Conservation (phyloP, 169 alveolate species). For the Perkinsus marinus region DNA sequence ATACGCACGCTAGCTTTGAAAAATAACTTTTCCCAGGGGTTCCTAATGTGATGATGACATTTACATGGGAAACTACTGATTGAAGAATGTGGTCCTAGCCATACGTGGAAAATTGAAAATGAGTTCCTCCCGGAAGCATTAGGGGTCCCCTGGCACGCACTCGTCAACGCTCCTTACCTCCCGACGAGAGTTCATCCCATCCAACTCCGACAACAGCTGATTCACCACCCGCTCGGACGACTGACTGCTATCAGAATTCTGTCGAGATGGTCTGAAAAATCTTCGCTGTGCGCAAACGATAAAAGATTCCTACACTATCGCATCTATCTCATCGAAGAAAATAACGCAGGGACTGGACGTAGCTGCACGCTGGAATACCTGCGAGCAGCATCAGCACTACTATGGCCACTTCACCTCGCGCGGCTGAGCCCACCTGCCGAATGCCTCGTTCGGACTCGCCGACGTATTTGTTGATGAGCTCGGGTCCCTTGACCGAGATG, state of each 20-base stretch:
- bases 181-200: conserved; percentile 80
- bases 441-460: conserved; percentile 91
- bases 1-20: too few species aligned
- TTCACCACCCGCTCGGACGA: conserved; percentile 90
- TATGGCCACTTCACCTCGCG: not conserved
- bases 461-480: conserved; percentile 81
- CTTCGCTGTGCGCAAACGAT: not conserved
- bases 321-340: conserved; percentile 93
- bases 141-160: too few species aligned
- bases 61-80: too few species aligned
- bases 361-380: conserved; percentile 84
- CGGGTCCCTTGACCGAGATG: conserved; percentile 86
- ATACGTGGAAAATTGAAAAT: too few species aligned
- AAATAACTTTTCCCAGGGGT: too few species aligned
- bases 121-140: too few species aligned
- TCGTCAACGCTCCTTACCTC: not conserved
- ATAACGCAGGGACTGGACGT: conserved; percentile 89
- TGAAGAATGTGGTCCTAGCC: too few species aligned
- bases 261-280: not conserved
- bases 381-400: not conserved
- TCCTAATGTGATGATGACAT: too few species aligned
- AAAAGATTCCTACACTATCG: conserved; percentile 32
- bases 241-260: not conserved
- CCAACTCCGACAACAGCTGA: conserved; percentile 90
- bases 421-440: conserved; percentile 52